A percentile compares a stretch with the other conserved stretches of the same genome.
Evolutionary conservation across 75 land plant genomes (phyloP).

Genomic region (Adiantum capillusveneris): DNA sequence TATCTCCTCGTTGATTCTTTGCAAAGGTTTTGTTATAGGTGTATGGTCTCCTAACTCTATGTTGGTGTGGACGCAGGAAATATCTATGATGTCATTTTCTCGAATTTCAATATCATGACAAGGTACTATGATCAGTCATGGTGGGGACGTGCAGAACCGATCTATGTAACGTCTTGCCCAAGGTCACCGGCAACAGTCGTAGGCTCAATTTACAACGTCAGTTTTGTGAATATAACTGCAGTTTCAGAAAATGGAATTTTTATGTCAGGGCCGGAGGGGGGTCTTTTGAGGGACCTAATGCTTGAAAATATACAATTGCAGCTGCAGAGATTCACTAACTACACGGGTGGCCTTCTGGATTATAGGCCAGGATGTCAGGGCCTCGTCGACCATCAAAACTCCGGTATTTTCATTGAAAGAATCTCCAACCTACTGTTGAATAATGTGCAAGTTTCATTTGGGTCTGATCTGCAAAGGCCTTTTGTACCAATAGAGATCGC

Average conservation of each 20-base stretch:
- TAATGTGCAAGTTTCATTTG: slow-evolving; percentile 37
- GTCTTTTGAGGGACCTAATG: slow-evolving; percentile 35
- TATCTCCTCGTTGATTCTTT: too few relatives aligned
- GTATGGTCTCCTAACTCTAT: too few relatives aligned
- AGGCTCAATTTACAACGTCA: slow-evolving; percentile 55
- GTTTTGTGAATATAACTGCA: slow-evolving; percentile 58
- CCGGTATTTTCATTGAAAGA: slow-evolving; percentile 74
- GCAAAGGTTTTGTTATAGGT: too few relatives aligned
- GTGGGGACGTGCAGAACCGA: slow-evolving; percentile 97
- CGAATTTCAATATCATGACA: slow-evolving; percentile 75
- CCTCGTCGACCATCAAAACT: slow-evolving; percentile 52
- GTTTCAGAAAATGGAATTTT: slow-evolving; percentile 80
- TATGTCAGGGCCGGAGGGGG: slow-evolving; percentile 55
- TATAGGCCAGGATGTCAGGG: slow-evolving; percentile 88
- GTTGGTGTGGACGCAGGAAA: slow-evolving; percentile 51
- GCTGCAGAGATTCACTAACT: slow-evolving; percentile 57
- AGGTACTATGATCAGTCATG: slow-evolving; percentile 86
- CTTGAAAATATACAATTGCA: slow-evolving; percentile 58
- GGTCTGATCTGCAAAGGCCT: background rate
- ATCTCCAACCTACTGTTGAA: slow-evolving; percentile 46
- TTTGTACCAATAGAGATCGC: background rate
- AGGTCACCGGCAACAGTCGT: slow-evolving; percentile 34
- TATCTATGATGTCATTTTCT: slow-evolving; percentile 50
- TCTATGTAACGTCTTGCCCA: slow-evolving; percentile 78
- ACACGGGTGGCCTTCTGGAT: slow-evolving; percentile 50